These are phyloP conservation scores for Blastobotrys elegans DNA, from an alignment of 1,139 yeast genomes.

Conservation along the genomic window DNA sequence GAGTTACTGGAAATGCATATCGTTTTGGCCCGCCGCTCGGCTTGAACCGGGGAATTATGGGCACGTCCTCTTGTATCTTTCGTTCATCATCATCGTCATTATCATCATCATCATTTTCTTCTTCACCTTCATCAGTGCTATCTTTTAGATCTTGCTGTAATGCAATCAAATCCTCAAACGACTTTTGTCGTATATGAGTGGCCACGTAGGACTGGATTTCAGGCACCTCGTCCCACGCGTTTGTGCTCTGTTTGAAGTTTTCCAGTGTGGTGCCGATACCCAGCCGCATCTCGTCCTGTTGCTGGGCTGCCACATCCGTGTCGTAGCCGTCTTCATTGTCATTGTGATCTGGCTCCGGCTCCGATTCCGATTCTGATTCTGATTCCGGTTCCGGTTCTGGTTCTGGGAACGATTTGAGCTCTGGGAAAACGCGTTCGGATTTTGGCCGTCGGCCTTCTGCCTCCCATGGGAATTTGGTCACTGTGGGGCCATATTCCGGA, in stretches of 20 bases:
- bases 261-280: conserved; percentile 6
- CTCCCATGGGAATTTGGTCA: conserved; percentile 16
- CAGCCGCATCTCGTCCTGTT: conserved; percentile 6
- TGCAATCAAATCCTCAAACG: neutral
- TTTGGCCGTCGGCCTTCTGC: conserved; percentile 3
- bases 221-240: conserved; percentile 15
- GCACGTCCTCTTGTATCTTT: neutral
- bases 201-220: conserved; percentile 9
- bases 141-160: neutral
- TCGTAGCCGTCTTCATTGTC: conserved; percentile 2
- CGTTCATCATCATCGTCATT: neutral
- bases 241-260: conserved; percentile 8
- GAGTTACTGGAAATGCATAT: conserved; percentile 17
- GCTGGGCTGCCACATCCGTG: conserved; percentile 5
- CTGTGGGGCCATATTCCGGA: conserved; percentile 13
- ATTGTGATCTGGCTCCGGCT: no score
- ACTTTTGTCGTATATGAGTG: conserved; percentile 6
- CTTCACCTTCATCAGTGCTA: neutral
- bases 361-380: conserved; percentile 2
- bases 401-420: neutral
- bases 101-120: neutral
- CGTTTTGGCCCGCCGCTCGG: neutral
- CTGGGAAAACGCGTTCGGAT: conserved; percentile 19
- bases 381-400: neutral
- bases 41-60: neutral